Percentiles rank a stretch among this genome's conserved stretches.
Evolutionary conservation across 768 basidiomycete species (phyloP).

Genomic region (Boletus tomentosulus): DNA sequence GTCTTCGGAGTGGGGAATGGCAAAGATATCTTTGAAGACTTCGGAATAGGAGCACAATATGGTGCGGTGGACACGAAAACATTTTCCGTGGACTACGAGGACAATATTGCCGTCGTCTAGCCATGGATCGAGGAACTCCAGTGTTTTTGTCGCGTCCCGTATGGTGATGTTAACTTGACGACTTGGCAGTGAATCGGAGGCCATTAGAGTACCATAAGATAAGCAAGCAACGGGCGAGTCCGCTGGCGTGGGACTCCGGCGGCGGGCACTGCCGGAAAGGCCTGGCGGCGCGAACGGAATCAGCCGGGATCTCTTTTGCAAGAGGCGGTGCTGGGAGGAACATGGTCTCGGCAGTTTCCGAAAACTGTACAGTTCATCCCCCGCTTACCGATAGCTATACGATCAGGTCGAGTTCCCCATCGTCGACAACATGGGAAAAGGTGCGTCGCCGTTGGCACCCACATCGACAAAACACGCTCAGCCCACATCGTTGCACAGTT

Average conservation of each 20-base stretch:
- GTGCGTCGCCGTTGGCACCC: slow-evolving; percentile 31
- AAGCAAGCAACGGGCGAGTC: too few relatives aligned
- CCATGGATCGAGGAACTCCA: neutral
- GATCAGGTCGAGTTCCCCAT: slow-evolving; percentile 35
- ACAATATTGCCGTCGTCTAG: slow-evolving; percentile 30
- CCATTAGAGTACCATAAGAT: neutral
- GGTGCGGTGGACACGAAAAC: slow-evolving; percentile 31
- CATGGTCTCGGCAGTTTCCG: slow-evolving; percentile 22
- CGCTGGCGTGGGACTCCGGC: too few relatives aligned
- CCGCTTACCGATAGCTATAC: slow-evolving; percentile 22
- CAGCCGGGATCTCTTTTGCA: too few relatives aligned
- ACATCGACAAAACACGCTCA: neutral
- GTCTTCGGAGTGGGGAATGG: slow-evolving; percentile 1
- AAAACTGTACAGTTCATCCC: slow-evolving; percentile 41
- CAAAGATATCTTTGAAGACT: slow-evolving; percentile 32
- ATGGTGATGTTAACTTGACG: neutral
- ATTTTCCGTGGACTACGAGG: slow-evolving; percentile 20
- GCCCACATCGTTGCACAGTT: slow-evolving; percentile 45
- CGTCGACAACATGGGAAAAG: slow-evolving; percentile 75
- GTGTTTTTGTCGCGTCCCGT: neutral
- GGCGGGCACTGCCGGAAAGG: too few relatives aligned
- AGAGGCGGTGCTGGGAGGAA: too few relatives aligned
- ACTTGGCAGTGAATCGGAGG: neutral
- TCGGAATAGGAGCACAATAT: slow-evolving; percentile 24
- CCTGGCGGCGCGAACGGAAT: too few relatives aligned